phyloP scores from a whole-genome alignment of 1,139 yeast genomes.

The Torulaspora pretoriensis region DNA sequence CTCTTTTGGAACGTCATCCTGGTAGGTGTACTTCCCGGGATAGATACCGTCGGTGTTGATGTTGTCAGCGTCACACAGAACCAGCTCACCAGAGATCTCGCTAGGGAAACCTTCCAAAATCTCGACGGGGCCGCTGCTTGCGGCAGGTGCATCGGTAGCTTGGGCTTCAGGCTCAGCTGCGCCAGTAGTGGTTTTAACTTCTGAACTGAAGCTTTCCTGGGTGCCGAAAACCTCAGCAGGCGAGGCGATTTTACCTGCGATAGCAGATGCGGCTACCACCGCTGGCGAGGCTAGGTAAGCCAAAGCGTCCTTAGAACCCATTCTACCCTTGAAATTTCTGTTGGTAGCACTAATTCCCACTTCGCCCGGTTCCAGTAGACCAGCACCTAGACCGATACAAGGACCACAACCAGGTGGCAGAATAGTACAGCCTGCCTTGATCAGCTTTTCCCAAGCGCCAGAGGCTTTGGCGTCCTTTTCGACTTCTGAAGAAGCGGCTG shows the following conservation, averaged over 20 bases:
- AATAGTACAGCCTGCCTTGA: conserved; percentile 92
- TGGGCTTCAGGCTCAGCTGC: conserved; percentile 35
- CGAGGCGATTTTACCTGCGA: conserved; percentile 86
- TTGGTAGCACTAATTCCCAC: conserved; percentile 98
- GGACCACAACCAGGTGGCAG: conserved; percentile 99
- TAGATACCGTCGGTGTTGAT: conserved; percentile 97
- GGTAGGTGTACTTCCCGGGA: conserved; percentile 98
- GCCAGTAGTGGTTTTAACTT: conserved; percentile 35
- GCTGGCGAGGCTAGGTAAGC: conserved; percentile 97
- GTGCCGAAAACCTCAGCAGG: conserved; percentile 77
- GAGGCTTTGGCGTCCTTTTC: conserved; percentile 84
- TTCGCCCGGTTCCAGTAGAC: conserved; percentile 88
- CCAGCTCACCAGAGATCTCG: conserved; percentile 81
- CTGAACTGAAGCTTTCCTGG: conserved; percentile 24
- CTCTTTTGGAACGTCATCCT: conserved; percentile 89
- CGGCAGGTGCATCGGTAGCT: conserved; percentile 33
- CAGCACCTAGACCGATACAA: conserved; percentile 95
- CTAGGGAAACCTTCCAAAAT: conserved; percentile 89
- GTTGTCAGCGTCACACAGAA: conserved; percentile 94
- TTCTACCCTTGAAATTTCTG: conserved; percentile 97
- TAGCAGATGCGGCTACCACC: conserved; percentile 96
- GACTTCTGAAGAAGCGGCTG: conserved; percentile 93
- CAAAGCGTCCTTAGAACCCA: conserved; percentile 95
- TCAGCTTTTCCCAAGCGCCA: conserved; percentile 88
- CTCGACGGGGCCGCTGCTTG: conserved; percentile 50